Conservation (phyloP, 2,329 filamentous ascomycete genomes). For the Pseudocercospora macadamiae region DNA sequence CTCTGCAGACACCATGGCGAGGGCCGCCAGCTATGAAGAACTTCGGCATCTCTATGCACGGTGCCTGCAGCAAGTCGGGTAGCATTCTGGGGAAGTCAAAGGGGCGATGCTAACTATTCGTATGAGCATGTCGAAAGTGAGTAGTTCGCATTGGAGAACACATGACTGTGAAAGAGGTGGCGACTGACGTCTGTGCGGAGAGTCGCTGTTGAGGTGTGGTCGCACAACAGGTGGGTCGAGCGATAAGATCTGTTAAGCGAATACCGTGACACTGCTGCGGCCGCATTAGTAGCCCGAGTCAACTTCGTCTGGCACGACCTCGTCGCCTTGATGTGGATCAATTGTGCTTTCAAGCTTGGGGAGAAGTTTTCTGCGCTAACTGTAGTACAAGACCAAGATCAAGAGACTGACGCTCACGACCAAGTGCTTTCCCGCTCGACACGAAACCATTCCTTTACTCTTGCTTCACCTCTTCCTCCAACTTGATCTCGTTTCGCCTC, state of each 20-base stretch:
- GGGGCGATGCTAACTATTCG: neutral
- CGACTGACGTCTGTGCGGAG: neutral
- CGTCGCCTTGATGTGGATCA: no score
- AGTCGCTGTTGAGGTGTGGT: neutral
- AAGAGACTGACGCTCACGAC: no score
- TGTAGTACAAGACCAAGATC: no score
- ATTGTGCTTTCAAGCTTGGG: no score
- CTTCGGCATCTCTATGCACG: neutral
- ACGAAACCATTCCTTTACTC: no score
- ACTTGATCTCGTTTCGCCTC: neutral
- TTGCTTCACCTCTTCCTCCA: neutral
- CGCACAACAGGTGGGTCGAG: neutral
- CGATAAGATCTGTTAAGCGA: neutral
- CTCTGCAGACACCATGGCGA: neutral
- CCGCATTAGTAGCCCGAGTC: no score
- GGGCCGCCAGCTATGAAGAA: neutral
- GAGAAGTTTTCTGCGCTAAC: no score
- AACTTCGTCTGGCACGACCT: no score
- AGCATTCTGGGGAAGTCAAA: neutral
- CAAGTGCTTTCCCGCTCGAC: no score
- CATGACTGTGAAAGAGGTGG: neutral
- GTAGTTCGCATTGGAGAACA: neutral
- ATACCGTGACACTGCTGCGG: neutral
- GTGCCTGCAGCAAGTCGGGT: neutral
- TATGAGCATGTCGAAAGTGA: neutral